Conservation (phyloP, 164 flowering plant genomes). For the Aristolochia fimbriata region DNA sequence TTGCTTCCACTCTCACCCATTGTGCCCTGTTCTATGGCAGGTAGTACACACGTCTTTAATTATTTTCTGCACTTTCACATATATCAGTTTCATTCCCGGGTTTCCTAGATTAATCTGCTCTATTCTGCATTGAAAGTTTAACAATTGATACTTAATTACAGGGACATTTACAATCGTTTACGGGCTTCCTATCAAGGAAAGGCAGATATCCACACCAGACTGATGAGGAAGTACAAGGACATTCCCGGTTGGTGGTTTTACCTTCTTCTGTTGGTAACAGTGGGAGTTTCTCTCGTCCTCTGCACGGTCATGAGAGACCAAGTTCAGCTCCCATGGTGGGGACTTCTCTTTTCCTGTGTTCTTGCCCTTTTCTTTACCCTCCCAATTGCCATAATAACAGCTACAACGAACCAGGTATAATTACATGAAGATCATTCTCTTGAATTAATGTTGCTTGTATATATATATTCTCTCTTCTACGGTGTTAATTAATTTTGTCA, state of each 20-base stretch:
- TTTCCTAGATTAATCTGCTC: no score
- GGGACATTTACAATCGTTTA: conserved; percentile 34
- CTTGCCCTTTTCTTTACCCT: conserved; percentile 63
- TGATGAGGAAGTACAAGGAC: conserved; percentile 61
- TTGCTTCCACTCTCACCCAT: conserved; percentile 48
- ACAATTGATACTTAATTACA: no score
- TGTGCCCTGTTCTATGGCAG: conserved; percentile 52
- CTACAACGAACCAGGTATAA: conserved; percentile 90
- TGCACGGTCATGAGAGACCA: conserved; percentile 53
- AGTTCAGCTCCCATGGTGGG: conserved; percentile 92
- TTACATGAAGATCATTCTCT: no score
- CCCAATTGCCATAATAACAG: conserved; percentile 72
- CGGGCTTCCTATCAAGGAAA: conserved; percentile 26
- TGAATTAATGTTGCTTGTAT: no score
- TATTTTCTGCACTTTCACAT: background rate
- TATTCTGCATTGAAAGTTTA: no score
- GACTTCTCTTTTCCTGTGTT: conserved; percentile 48
- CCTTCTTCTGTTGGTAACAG: conserved; percentile 24
- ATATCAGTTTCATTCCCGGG: background rate
- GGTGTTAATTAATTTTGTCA: background rate
- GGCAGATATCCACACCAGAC: conserved; percentile 59
- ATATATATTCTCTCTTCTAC: background rate
- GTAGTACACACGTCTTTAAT: no score
- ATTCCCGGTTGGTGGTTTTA: conserved; percentile 76
- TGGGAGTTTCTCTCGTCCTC: conserved; percentile 38